Base-by-base conservation (phyloP, 306 rosid species). In the Lablab purpureus region DNA sequence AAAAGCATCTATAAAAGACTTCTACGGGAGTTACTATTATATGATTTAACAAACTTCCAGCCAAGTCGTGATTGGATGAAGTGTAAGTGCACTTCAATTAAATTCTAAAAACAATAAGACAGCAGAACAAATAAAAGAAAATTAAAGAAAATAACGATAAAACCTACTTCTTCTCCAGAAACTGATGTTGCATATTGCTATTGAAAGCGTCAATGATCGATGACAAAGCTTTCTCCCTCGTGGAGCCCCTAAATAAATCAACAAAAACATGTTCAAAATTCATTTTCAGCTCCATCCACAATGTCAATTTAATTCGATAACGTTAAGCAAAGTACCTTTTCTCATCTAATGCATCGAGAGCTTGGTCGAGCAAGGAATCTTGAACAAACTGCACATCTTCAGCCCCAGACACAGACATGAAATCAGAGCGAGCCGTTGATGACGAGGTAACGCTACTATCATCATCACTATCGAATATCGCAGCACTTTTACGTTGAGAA, bases 371-470 rank as follows among this genome's bases (percentile, higher is more conserved):
- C 74, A 91, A 76, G 69, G 83, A 72, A 77, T 91, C 96, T 80
- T 87, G 93, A 52, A 88, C 94, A 10, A 90, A 77, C 13, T 85
- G 89, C 73, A 85, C 82, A 51, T 92, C 94, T 34, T 91, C 97
- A 58, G 51, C 80, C 65, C 85, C 97, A 15, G 86, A 70, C 37
- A 87, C 84, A 10, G 87, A 74, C 80, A 91, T 54, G 12, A 76
- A 83, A 80, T 91, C 97, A 3, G 99, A 91, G 21, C 87, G 94
- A 41, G 63, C 63, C 37, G 98, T 88, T 23, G 99, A 95, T 1
- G 97, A 82, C 17, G 97, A 92, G 77, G 96, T 88, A 80, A 81
- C 93, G 82, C 98, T 92, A 78, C 93, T 90, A 79, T 95, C 99
- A 28, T 95, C 97, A 64, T 94, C 97, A 71, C 86, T 87, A 56